Evolutionary conservation across 805 yeast genomes (phyloP).

Genomic region (Lipomyces kockii): DNA sequence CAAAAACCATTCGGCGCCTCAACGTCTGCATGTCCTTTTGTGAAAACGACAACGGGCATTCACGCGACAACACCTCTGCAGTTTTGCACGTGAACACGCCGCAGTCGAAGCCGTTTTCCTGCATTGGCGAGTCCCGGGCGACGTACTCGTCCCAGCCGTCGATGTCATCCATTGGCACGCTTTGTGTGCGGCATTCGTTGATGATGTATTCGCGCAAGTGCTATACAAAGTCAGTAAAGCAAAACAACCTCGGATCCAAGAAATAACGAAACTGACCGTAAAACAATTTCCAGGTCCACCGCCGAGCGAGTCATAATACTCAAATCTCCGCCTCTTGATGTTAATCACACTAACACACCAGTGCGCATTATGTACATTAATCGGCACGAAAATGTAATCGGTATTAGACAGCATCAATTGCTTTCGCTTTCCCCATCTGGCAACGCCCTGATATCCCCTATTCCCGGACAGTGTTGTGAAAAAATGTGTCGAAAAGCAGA

Average conservation of each 20-base stretch:
- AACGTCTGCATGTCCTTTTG: slow-evolving; percentile 72
- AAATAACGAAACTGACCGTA: slow-evolving; percentile 15
- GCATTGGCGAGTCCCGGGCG: slow-evolving; percentile 70
- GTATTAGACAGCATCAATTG: slow-evolving; percentile 66
- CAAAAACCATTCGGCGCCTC: slow-evolving; percentile 71
- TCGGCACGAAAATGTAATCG: slow-evolving; percentile 76
- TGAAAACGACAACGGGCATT: slow-evolving; percentile 56
- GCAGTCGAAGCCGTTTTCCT: slow-evolving; percentile 89
- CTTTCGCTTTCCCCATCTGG: slow-evolving; percentile 81
- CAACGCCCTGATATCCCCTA: slow-evolving; percentile 81
- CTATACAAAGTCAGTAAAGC: not conserved
- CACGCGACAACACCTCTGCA: slow-evolving; percentile 63
- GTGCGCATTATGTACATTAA: slow-evolving; percentile 81
- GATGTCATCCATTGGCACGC: slow-evolving; percentile 44
- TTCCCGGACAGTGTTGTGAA: slow-evolving; percentile 64
- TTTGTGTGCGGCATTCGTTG: slow-evolving; percentile 65
- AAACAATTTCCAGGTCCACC: slow-evolving; percentile 49
- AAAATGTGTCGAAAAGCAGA: slow-evolving; percentile 87
- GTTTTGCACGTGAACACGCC: slow-evolving; percentile 91
- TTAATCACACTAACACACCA: slow-evolving; percentile 90
- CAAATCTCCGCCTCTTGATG: slow-evolving; percentile 59
- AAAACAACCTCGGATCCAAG: not conserved
- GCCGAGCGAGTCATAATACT: slow-evolving; percentile 79
- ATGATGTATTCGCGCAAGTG: slow-evolving; percentile 62
- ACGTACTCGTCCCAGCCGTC: slow-evolving; percentile 42